Conservation (phyloP, 2,329 filamentous ascomycete species). For the Penicillium sumatraense region DNA sequence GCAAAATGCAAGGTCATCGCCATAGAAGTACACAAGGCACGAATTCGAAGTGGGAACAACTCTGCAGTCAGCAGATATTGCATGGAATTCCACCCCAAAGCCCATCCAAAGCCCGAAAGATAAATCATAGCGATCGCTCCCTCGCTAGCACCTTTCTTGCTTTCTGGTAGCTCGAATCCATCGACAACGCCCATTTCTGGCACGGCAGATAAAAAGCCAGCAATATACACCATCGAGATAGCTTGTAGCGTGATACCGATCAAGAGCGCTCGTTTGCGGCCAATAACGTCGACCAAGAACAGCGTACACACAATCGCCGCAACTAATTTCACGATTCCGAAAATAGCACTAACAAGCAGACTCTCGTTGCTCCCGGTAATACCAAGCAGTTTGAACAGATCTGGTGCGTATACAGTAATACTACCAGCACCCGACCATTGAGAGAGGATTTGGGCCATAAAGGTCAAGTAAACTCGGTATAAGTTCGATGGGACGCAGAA, state of each 20-base stretch:
- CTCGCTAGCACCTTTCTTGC: conserved; percentile 54
- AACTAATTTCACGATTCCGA: conserved; percentile 7
- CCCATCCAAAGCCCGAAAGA: conserved; percentile 6
- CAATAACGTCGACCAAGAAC: conserved; percentile 64
- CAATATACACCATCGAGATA: conserved; percentile 3
- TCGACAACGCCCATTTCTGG: conserved; percentile 28
- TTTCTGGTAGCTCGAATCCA: conserved; percentile 51
- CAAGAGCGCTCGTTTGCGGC: conserved; percentile 71
- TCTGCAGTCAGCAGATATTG: conserved; percentile 10
- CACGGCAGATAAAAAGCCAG: not conserved
- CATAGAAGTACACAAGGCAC: conserved; percentile 1
- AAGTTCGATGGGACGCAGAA: conserved; percentile 53
- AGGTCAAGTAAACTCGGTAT: not conserved
- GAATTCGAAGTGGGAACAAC: conserved; percentile 2
- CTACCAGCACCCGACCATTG: conserved; percentile 9
- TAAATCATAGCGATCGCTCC: conserved; percentile 4
- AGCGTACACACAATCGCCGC: not conserved
- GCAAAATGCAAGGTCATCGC: conserved; percentile 6
- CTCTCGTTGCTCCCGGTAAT: conserved; percentile 1
- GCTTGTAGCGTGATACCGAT: conserved; percentile 27
- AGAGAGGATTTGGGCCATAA: conserved; percentile 6
- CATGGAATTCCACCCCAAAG: conserved; percentile 10
- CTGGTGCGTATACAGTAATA: conserved; percentile 3
- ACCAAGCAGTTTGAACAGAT: conserved; percentile 2
- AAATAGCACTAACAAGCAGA: conserved; percentile 6